Conservation (phyloP, 129 eudicot species). For the Centaurea solstitialis region DNA sequence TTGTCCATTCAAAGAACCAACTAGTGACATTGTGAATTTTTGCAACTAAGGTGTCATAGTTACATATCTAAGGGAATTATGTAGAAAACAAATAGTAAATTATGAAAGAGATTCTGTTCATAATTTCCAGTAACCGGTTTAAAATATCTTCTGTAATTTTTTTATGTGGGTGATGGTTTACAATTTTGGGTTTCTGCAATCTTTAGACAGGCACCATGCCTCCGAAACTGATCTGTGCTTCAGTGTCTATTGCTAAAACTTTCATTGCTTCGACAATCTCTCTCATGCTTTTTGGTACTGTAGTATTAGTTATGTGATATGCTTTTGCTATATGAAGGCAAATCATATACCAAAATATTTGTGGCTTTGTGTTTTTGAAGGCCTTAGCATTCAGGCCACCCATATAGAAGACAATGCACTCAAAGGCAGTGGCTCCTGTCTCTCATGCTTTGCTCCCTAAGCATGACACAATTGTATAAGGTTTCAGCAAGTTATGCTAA, state of each 20-base stretch:
- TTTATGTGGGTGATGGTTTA: not conserved
- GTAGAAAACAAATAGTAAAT: not conserved
- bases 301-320: not conserved
- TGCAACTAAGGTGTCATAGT: conserved; percentile 1
- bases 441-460: not conserved
- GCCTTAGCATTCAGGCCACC: not conserved
- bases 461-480: not conserved
- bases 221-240: not conserved
- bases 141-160: not conserved
- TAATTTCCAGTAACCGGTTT: not conserved
- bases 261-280: not conserved
- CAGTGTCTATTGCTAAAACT: not conserved
- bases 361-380: not conserved
- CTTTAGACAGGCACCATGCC: not conserved
- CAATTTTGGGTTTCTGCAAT: not conserved
- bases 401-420: not conserved
- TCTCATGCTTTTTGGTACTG: not conserved
- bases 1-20: not conserved
- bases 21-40: not conserved
- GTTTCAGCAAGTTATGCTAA: not conserved
- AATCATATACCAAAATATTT: not conserved
- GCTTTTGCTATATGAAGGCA: not conserved
- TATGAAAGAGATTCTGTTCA: not conserved
- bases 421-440: not conserved
- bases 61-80: not conserved